These are phyloP conservation scores for Hyphopichia buzzinii DNA, from an alignment of 1,139 yeast genomes.

Conservation along the genomic window DNA sequence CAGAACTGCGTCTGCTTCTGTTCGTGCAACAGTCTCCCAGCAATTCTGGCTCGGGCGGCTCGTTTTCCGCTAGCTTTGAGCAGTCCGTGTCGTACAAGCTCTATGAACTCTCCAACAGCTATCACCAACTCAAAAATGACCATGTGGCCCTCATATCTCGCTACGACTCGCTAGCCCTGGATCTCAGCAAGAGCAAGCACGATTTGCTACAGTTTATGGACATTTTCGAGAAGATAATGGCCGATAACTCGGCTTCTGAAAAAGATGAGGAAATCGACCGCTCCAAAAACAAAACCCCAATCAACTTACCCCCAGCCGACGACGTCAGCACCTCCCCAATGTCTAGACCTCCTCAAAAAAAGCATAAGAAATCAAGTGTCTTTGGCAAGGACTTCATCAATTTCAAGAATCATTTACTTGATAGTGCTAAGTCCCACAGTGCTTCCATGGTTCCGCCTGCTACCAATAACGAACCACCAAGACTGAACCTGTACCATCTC, in stretches of 20 bases:
- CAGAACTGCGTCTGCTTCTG: constrained; percentile 14
- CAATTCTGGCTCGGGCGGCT: constrained; percentile 1
- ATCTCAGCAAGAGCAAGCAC: constrained; percentile 43
- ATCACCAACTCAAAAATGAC: constrained; percentile 35
- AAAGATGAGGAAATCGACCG: constrained; percentile 11
- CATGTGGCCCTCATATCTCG: constrained; percentile 37
- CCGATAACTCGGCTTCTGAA: constrained; percentile 1
- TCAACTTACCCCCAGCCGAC: constrained; percentile 2
- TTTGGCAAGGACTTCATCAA: constrained; percentile 6
- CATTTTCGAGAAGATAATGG: constrained; percentile 26
- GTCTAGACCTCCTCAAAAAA: constrained; percentile 7
- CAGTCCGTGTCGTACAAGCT: constrained; percentile 29
- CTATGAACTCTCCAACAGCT: constrained; percentile 40
- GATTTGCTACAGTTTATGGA: constrained; percentile 53
- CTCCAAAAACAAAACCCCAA: constrained; percentile 13
- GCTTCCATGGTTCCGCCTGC: background rate
- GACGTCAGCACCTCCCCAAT: constrained; percentile 16
- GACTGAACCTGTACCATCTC: constrained; percentile 12
- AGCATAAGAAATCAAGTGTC: background rate
- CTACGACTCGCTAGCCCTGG: constrained; percentile 46
- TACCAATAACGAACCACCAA: constrained; percentile 1
- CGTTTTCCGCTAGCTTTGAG: constrained; percentile 14
- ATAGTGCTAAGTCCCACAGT: constrained; percentile 5
- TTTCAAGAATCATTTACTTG: constrained; percentile 5
- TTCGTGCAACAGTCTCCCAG: constrained; percentile 11